These are phyloP conservation scores for Microcera coccophila DNA, from an alignment of 2,329 filamentous ascomycete species.

Conservation along the genomic window DNA sequence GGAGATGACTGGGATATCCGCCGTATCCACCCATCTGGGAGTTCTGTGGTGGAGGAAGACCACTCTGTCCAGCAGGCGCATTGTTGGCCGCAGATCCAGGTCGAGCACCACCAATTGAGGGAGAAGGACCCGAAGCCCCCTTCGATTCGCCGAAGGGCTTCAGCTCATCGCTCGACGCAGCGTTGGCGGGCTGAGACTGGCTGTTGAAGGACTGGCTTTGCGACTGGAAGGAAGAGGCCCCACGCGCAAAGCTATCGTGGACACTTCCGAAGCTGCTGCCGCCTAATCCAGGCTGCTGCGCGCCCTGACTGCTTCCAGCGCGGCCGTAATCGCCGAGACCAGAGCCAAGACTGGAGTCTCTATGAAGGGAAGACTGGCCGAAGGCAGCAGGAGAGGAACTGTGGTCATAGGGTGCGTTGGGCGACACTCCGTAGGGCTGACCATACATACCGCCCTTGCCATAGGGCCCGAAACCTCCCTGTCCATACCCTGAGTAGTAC, in stretches of 20 bases:
- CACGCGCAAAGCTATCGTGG: constrained; percentile 54
- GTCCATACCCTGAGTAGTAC: constrained; percentile 55
- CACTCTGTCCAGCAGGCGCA: constrained; percentile 45
- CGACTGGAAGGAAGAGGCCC: constrained; percentile 51
- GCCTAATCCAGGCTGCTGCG: constrained; percentile 47
- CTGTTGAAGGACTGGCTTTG: constrained; percentile 53
- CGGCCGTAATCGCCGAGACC: constrained; percentile 55
- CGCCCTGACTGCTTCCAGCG: constrained; percentile 46
- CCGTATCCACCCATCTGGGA: constrained; percentile 55
- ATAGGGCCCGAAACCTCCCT: constrained; percentile 52
- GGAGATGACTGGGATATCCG: constrained; percentile 53
- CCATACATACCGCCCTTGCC: constrained; percentile 53
- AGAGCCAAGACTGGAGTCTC: constrained; percentile 47
- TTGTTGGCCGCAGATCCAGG: constrained; percentile 57
- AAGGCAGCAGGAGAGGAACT: constrained; percentile 53
- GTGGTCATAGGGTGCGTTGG: constrained; percentile 56
- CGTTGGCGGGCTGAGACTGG: constrained; percentile 44
- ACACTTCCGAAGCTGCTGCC: constrained; percentile 50
- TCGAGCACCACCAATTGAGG: constrained; percentile 52
- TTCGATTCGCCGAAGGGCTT: constrained; percentile 59
- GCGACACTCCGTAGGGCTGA: constrained; percentile 54
- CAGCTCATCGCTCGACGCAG: constrained; percentile 48
- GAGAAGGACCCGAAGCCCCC: constrained; percentile 51
- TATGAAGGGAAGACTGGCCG: constrained; percentile 51
- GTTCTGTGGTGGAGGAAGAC: constrained; percentile 54